These are phyloP conservation scores for Achaetomium macrosporum DNA, from an alignment of 2,329 filamentous ascomycete genomes.

Conservation along the genomic window DNA sequence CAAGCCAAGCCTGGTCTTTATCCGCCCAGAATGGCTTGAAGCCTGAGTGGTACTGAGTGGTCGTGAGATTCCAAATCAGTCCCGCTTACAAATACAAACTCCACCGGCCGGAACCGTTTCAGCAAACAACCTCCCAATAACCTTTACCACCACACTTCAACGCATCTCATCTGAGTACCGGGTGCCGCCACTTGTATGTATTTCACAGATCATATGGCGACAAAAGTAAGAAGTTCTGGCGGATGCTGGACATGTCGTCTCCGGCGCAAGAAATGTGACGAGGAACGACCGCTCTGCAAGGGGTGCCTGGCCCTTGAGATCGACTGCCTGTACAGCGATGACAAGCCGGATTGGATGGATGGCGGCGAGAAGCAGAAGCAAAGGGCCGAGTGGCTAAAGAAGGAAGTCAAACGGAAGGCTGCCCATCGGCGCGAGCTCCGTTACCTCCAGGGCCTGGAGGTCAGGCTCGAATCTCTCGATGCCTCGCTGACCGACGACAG, in stretches of 20 bases:
- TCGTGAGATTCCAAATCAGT: too few relatives aligned
- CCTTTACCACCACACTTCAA: too few relatives aligned
- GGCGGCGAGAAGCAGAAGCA: constrained; percentile 42
- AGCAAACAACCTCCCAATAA: too few relatives aligned
- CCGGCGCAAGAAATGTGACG: constrained; percentile 57
- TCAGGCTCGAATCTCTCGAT: constrained; percentile 25
- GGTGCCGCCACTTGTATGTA: too few relatives aligned
- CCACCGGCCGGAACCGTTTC: too few relatives aligned
- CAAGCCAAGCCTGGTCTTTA: too few relatives aligned
- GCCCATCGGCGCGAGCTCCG: constrained; percentile 44
- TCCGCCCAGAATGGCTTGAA: too few relatives aligned
- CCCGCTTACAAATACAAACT: too few relatives aligned
- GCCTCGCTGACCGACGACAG: constrained; percentile 20
- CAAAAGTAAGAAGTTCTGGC: constrained; percentile 36
- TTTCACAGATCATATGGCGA: constrained; percentile 8
- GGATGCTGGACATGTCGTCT: constrained; percentile 58
- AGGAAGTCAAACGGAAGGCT: constrained; percentile 51
- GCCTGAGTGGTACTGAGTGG: too few relatives aligned
- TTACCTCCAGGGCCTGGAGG: constrained; percentile 39
- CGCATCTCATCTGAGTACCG: too few relatives aligned
- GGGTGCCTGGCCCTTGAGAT: constrained; percentile 49
- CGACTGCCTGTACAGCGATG: constrained; percentile 46
- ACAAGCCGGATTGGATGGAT: constrained; percentile 56
- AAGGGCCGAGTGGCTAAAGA: constrained; percentile 49
- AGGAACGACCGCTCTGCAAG: constrained; percentile 46